Conservation (phyloP, 2,329 filamentous ascomycete species). For the Lecanicillium sp. region DNA sequence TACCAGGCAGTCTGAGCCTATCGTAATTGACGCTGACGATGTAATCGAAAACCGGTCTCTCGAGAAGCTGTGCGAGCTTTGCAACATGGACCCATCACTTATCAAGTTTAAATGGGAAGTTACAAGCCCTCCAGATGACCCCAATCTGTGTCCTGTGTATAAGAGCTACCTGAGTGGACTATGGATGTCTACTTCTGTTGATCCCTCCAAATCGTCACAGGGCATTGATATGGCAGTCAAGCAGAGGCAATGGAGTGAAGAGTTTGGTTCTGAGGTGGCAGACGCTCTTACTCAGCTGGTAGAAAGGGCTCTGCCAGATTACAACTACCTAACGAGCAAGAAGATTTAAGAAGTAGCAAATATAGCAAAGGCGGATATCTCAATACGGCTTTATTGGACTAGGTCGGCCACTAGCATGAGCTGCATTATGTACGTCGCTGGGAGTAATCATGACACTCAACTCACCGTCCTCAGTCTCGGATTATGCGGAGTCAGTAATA, state of each 20-base stretch:
- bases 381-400: too few species aligned
- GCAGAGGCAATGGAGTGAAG: not conserved
- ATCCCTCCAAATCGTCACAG: not conserved
- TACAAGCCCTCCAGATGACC: not conserved
- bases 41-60: not conserved
- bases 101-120: not conserved
- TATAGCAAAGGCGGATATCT: too few species aligned
- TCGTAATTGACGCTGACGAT: not conserved
- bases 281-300: not conserved
- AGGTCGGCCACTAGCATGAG: too few species aligned
- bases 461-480: too few species aligned
- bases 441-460: too few species aligned
- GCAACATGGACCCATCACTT: not conserved
- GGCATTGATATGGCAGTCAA: not conserved
- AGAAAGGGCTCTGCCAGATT: not conserved
- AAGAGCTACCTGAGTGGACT: not conserved
- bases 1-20: not conserved
- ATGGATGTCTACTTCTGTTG: not conserved
- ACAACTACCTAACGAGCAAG: not conserved
- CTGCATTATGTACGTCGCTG: too few species aligned
- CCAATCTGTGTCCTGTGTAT: not conserved
- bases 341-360: too few species aligned
- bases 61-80: not conserved
- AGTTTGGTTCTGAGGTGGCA: not conserved
- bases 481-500: too few species aligned